phyloP scores from a whole-genome alignment of 2,329 filamentous ascomycete genomes.

The Aspergillus tanneri region DNA sequence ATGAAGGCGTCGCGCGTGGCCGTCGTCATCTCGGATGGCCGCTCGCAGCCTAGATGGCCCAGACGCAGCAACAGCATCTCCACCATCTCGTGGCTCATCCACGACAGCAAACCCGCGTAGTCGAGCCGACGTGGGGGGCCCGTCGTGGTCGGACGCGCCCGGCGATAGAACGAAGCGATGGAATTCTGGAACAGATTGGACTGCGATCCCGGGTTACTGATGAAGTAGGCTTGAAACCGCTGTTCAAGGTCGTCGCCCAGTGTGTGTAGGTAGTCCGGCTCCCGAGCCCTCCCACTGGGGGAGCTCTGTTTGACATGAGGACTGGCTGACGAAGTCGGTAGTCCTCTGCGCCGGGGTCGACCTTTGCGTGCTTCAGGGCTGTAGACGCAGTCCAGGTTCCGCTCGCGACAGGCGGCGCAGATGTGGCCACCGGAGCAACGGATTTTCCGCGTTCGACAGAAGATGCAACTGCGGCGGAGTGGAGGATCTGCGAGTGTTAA shows the following conservation, averaged over 20 bases:
- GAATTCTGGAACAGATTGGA: constrained; percentile 4
- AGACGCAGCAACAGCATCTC: constrained; percentile 7
- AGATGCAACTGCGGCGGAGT: constrained; percentile 10
- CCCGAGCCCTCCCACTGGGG: background rate
- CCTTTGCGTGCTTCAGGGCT: constrained; percentile 11
- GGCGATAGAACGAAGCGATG: background rate
- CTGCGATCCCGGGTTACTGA: constrained; percentile 1
- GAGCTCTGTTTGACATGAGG: background rate
- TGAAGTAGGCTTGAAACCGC: constrained; percentile 9
- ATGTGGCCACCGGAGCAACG: constrained; percentile 9
- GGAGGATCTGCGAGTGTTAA: background rate
- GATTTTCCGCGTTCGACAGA: constrained; percentile 10
- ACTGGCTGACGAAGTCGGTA: background rate
- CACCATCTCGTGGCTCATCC: constrained; percentile 11
- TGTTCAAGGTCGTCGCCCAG: constrained; percentile 7
- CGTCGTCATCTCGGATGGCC: background rate
- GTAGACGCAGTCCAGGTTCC: constrained; percentile 10
- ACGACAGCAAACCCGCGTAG: constrained; percentile 7
- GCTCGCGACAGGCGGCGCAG: constrained; percentile 7
- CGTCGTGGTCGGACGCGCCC: background rate
- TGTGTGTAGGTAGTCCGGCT: background rate
- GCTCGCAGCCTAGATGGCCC: constrained; percentile 1
- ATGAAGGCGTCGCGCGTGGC: constrained; percentile 2
- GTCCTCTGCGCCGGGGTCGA: constrained; percentile 4
- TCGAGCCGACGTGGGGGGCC: background rate